Percentiles rank a stretch among this genome's conserved stretches.
Evolutionary conservation across 169 alveolate genomes (phyloP).

Genomic region (Perkinsus marinus): DNA sequence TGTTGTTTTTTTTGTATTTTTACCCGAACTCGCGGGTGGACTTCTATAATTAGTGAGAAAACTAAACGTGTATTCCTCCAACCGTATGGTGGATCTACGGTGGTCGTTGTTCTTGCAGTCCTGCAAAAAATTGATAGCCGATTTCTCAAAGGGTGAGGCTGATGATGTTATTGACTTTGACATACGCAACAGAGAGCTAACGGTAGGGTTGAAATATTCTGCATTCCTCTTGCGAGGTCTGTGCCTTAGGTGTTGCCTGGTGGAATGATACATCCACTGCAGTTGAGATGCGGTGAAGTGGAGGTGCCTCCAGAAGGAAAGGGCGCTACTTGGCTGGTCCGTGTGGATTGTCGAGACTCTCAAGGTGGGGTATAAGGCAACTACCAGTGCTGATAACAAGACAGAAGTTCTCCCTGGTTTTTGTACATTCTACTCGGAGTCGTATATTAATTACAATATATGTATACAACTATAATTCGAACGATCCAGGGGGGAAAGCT

Average conservation of each 20-base stretch:
- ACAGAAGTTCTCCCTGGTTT: too few relatives aligned
- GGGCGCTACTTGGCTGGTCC: neutral
- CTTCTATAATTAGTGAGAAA: too few relatives aligned
- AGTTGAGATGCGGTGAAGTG: neutral
- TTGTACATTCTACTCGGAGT: too few relatives aligned
- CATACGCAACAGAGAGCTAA: neutral
- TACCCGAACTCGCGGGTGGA: too few relatives aligned
- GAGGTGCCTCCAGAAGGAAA: neutral
- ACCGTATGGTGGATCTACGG: too few relatives aligned
- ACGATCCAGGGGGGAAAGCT: too few relatives aligned
- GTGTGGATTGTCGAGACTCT: neutral
- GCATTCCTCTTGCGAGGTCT: neutral
- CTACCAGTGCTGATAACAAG: too few relatives aligned
- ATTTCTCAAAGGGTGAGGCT: neutral
- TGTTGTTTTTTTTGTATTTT: too few relatives aligned
- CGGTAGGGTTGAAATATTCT: neutral
- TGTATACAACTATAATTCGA: too few relatives aligned
- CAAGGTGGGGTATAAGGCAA: neutral
- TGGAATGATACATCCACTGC: neutral
- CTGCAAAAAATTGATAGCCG: neutral
- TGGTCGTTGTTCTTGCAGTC: neutral
- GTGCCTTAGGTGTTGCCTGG: neutral
- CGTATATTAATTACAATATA: too few relatives aligned
- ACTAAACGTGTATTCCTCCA: too few relatives aligned
- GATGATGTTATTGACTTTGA: neutral